Evolutionary conservation across 306 rosid genomes (phyloP), one percentile per base, ranked within the genome.

Genomic region (Abrus pulchellus): DNA sequence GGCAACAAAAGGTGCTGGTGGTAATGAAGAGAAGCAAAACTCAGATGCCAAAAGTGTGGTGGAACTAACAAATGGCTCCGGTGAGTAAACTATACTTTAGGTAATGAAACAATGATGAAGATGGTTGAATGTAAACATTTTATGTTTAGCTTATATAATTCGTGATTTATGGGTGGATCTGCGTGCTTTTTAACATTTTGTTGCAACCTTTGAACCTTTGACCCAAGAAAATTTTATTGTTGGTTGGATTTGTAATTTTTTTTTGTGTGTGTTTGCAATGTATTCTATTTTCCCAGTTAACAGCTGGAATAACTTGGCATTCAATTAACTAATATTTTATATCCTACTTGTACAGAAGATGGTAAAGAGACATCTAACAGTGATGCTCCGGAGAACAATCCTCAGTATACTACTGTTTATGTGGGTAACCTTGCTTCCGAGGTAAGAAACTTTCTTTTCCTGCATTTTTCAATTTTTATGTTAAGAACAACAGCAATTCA

Each of bases 401-500:
- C 97, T 83, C 99, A 91, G 48, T 95, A 93, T 78, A 95, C 99
- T 54, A 95, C 99, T 49, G 99, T 95, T 72, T 95, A 95, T 65
- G 98, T 95, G 45, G 99, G 99, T 83, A 95, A 95, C 85, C 94
- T 95, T 82, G 91, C 93, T 83, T 88, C 97, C 3, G 99, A 95
- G 97, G 99, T 79, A 84, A 79, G 87, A 74, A 55, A 63, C 45
- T 20, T 45, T 14, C 56, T 79, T 45, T 60, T 33, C 30, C 55
- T 74, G 36, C 64, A 40, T 32, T 67, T 45, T 59, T 67, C 45
- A 20, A 2, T 59, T 36, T 49, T 67, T 12, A 5, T 9, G 40
- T 50, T 54, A 1, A 61, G 56, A 40, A 69, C 32, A 13, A 1
- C 43, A 30, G 43, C 69, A 41, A 34, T 76, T 56, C 27, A 59